Percentiles rank a stretch among this genome's conserved stretches.
These are phyloP conservation scores for Blastobotrys persicus DNA, from an alignment of 1,139 yeast species.

Conservation along the genomic window DNA sequence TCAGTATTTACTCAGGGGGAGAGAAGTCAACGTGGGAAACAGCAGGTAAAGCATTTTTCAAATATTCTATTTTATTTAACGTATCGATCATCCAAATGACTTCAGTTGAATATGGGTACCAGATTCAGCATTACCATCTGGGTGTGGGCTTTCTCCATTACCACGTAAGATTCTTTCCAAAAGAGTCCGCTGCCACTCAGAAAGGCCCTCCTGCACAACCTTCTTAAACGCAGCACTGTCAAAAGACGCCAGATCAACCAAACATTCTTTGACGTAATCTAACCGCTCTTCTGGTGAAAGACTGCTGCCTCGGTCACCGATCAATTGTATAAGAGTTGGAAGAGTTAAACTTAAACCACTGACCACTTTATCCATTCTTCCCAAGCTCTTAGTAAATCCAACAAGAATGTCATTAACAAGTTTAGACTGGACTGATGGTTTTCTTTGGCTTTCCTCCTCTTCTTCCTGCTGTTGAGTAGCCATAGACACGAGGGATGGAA, in stretches of 20 bases:
- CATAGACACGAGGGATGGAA: slow-evolving; percentile 42
- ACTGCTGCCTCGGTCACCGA: slow-evolving; percentile 30
- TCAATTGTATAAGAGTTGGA: slow-evolving; percentile 50
- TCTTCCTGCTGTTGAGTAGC: slow-evolving; percentile 25
- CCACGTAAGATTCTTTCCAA: slow-evolving; percentile 29
- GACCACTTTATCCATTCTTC: slow-evolving; percentile 34
- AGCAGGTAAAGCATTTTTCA: no score
- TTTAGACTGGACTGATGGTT: slow-evolving; percentile 31
- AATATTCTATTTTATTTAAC: neutral
- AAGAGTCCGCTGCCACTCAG: slow-evolving; percentile 28
- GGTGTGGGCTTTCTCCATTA: slow-evolving; percentile 1
- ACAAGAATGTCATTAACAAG: slow-evolving; percentile 56
- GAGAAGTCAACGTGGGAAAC: neutral
- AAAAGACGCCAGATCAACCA: slow-evolving; percentile 51
- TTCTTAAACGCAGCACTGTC: slow-evolving; percentile 54
- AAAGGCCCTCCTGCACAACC: slow-evolving; percentile 41
- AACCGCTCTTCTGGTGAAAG: slow-evolving; percentile 32
- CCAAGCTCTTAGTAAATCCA: slow-evolving; percentile 44
- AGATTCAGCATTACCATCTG: slow-evolving; percentile 18
- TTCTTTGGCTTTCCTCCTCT: slow-evolving; percentile 20
- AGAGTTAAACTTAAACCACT: slow-evolving; percentile 47
- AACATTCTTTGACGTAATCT: slow-evolving; percentile 49
- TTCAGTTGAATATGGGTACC: slow-evolving; percentile 34
- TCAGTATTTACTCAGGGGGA: neutral
- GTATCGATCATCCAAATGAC: slow-evolving; percentile 23